phyloP scores from a whole-genome alignment of 805 yeast genomes.

The Cyberlindnera maritima region DNA sequence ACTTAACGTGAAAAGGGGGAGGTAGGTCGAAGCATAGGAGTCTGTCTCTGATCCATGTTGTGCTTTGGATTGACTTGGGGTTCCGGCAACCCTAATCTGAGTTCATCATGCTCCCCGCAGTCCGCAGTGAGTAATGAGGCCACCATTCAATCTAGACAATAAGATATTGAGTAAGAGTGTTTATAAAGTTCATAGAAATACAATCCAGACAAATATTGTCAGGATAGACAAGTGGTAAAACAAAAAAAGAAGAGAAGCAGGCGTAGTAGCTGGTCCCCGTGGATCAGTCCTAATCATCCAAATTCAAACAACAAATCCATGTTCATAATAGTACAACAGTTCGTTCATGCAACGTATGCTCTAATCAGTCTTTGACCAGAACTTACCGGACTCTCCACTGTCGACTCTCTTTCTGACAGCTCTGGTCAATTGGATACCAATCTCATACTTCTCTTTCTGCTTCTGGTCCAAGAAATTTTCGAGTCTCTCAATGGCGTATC shows the following conservation, averaged over 20 bases:
- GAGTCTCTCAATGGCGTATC: slow-evolving; percentile 34
- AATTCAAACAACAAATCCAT: neutral
- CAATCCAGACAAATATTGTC: neutral
- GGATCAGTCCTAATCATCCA: neutral
- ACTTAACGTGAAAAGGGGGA: no score
- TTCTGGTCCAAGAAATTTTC: slow-evolving; percentile 40
- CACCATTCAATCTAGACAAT: no score
- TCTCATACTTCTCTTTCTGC: slow-evolving; percentile 41
- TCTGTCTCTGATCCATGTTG: no score
- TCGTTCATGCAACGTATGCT: neutral
- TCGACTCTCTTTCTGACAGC: slow-evolving; percentile 39
- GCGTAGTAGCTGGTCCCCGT: neutral
- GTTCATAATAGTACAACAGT: slow-evolving; percentile 3
- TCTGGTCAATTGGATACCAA: slow-evolving; percentile 39
- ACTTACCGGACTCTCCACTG: slow-evolving; percentile 38
- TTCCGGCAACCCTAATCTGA: no score
- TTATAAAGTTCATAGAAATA: neutral
- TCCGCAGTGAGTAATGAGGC: no score
- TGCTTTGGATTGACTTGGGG: no score
- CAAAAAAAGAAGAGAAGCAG: no score
- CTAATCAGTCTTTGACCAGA: slow-evolving; percentile 26
- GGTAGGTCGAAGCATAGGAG: no score
- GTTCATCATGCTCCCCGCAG: no score
- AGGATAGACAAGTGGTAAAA: no score
- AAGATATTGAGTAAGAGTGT: no score